Evolutionary conservation across 805 yeast species (phyloP), one percentile per base, ranked within the genome.

Genomic region (Wickerhamomyces canadensis): DNA sequence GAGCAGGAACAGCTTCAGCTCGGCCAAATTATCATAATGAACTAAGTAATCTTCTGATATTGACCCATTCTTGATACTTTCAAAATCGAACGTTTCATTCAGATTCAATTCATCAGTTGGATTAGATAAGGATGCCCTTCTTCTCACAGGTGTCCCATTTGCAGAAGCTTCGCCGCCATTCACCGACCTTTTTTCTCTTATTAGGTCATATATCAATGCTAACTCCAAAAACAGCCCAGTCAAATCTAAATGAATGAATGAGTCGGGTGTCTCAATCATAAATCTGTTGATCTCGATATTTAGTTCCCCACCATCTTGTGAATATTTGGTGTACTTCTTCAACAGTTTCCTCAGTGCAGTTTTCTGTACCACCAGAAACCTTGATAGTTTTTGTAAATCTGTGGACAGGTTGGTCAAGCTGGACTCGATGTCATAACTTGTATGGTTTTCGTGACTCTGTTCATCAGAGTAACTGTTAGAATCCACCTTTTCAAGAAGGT

Each of bases 311-410:
- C 54, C 50, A 21, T 62, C 59, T 2, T 52, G 34, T 4, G 73
- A 65, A 56, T 72, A 70, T 41, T 72, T 69, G 27, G 67, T 61
- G 52, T 66, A 81, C 55, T 86, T 85, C 61, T 86, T 85, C 50
- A 85, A 65, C 34, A 85, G 69, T 60, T 85, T 85, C 43, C 80
- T 68, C 34, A 83, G 67, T 6, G 78, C 94, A 3, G 86, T 78
- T 51, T 80, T 78, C 53, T 85, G 95, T 7, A 84, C 70, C 17
- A 80, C 62, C 13, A 84, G 74, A 52, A 81, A 85, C 43, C 86
- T 68, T n/a, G 84, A 70, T 33, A 85, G 61, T 43, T 79, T 73
- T 49, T 80, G 84, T 19, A 83, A 62, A 32, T 76, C 80, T 14
- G 50, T 62, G 38, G 70, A 72, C 31, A 68, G 70, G 43, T 45